Conservation (phyloP, 2,329 filamentous ascomycete species). For the Akanthomyces dipterigenus region DNA sequence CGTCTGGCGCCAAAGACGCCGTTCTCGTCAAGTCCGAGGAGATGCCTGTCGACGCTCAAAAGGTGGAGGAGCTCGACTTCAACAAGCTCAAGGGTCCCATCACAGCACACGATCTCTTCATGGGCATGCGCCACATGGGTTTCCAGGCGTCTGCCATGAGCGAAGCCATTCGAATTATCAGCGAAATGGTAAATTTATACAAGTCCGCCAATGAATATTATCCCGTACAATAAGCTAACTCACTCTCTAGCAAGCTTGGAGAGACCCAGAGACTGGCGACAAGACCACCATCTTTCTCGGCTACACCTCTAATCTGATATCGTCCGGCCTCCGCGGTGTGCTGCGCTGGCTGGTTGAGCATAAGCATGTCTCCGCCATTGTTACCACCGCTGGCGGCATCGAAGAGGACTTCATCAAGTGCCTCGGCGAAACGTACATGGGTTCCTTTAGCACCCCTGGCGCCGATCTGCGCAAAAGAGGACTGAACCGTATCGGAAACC, state of each 20-base stretch:
- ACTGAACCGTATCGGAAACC: conserved; percentile 91
- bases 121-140: conserved; percentile 82
- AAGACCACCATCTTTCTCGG: conserved; percentile 92
- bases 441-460: conserved; percentile 72
- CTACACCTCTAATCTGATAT: conserved; percentile 96
- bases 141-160: conserved; percentile 64
- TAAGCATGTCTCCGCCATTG: conserved; percentile 84
- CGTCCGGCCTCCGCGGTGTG: conserved; percentile 85
- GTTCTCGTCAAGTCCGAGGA: conserved; percentile 80
- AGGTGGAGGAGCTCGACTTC: conserved; percentile 90
- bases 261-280: conserved; percentile 69
- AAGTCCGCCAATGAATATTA: background rate
- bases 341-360: conserved; percentile 91
- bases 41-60: conserved; percentile 68
- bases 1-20: conserved; percentile 67
- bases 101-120: conserved; percentile 77
- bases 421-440: conserved; percentile 86
- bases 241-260: conserved; percentile 59
- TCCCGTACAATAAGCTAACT: background rate
- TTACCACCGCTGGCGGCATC: conserved; percentile 90
- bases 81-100: conserved; percentile 71
- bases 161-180: conserved; percentile 85
- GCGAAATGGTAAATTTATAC: conserved; percentile 68
- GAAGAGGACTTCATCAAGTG: conserved; percentile 99
- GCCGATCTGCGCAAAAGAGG: conserved; percentile 74